Evolutionary conservation across 2,329 filamentous ascomycete species (phyloP), one percentile per base, ranked within the genome.

Genomic region (Aureobasidium sp.): DNA sequence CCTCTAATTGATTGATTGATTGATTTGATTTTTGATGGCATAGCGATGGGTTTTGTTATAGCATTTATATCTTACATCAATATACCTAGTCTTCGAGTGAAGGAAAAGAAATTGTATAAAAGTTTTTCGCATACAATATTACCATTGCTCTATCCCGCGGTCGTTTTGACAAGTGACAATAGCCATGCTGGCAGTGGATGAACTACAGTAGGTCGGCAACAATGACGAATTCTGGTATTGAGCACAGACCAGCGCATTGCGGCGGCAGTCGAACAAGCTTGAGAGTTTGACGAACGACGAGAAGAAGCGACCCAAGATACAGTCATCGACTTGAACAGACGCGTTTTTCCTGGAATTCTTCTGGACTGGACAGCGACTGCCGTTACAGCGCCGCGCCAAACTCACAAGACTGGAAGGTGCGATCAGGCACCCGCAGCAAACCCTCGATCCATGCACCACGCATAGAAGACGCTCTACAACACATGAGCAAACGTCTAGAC

Each of bases 31-130:
- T 47, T 21, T 39, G 30, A 48, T 48, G 54, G 54, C 54, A 58
- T 58, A 58, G 54, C 54, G 54, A 58, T 37, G 54, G 53, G 21
- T 48, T 47, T 47, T 48, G 37, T 34, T 37, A 45, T 34, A 55
- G 52, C 50, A 53, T 41, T 53, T 53, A 5, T 48, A 30, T 21
- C 27, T 9, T 15, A n/a, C 10, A 10, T 15, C 45, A 10, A 27
- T n/a, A 48, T 32, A 48, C 27, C 27, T 48, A 30, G 25, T 21
- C 21, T 13, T 13, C 25, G 25, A 25, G 16, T 30, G 50, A 10
- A n/a, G 10, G 25, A 8, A 41, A 41, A 41, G 13, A 36, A 55
- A 27, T 21, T 32, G 29, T 55, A 44, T 13, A 13, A 21, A 5
- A 13, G 16, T 25, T 15, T 9, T 27, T 34, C 15, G 9, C 10